phyloP scores from a whole-genome alignment of 495 filamentous ascomycete species.

The Aspergillus hancockii region DNA sequence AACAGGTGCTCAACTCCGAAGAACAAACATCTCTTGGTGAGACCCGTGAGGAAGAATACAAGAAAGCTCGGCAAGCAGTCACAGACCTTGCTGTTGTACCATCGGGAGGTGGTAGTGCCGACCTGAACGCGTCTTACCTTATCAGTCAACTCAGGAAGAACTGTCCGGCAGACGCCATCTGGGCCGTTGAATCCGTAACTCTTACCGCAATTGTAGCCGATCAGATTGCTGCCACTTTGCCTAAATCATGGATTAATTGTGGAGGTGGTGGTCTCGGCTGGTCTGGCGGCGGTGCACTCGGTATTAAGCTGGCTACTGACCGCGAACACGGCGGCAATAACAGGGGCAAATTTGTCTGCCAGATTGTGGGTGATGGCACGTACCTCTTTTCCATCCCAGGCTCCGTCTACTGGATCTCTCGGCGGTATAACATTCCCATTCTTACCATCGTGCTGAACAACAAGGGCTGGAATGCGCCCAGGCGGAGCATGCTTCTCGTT shows the following conservation, averaged over 20 bases:
- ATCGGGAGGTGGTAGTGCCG: slow-evolving; percentile 54
- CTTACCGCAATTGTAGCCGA: slow-evolving; percentile 78
- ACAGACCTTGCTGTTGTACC: slow-evolving; percentile 54
- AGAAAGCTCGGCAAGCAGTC: slow-evolving; percentile 60
- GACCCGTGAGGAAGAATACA: slow-evolving; percentile 59
- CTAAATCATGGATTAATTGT: slow-evolving; percentile 89
- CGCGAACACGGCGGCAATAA: slow-evolving; percentile 54
- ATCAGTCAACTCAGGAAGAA: slow-evolving; percentile 61
- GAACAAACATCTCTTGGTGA: slow-evolving; percentile 54
- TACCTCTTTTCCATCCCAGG: slow-evolving; percentile 88
- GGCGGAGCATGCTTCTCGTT: slow-evolving; percentile 73
- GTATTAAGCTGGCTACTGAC: slow-evolving; percentile 84
- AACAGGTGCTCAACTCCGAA: slow-evolving; percentile 46
- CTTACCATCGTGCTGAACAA: slow-evolving; percentile 94
- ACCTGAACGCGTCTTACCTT: slow-evolving; percentile 71
- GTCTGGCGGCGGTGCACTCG: slow-evolving; percentile 87
- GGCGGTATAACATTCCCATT: slow-evolving; percentile 83
- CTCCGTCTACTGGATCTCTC: slow-evolving; percentile 89
- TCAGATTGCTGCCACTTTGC: slow-evolving; percentile 71
- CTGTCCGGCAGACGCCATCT: slow-evolving; percentile 78
- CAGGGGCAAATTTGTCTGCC: slow-evolving; percentile 83
- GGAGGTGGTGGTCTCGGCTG: slow-evolving; percentile 92
- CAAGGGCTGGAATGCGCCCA: slow-evolving; percentile 89
- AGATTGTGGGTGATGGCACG: slow-evolving; percentile 92
- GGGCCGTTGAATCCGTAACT: slow-evolving; percentile 86